These are phyloP conservation scores for Candida neerlandica DNA, from an alignment of 1,139 yeast species.

Conservation along the genomic window DNA sequence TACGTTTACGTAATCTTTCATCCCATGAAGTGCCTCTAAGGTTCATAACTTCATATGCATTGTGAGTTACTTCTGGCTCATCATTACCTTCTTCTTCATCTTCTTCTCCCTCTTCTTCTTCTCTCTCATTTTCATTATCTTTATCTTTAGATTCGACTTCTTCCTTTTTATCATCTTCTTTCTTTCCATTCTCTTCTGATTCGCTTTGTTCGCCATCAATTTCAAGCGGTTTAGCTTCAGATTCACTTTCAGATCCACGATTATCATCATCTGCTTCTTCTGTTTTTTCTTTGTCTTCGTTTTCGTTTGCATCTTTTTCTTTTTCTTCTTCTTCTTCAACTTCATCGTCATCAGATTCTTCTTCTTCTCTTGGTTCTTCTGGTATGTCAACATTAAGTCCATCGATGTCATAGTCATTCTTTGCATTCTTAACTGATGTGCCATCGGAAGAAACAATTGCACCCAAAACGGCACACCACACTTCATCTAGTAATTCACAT, in stretches of 20 bases:
- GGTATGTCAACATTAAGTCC: conserved; percentile 49
- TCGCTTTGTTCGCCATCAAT: conserved; percentile 30
- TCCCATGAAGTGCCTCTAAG: conserved; percentile 74
- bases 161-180: conserved; percentile 19
- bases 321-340: conserved; percentile 16
- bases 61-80: conserved; percentile 33
- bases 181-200: conserved; percentile 17
- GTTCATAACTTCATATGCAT: conserved; percentile 59
- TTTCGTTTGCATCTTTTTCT: conserved; percentile 20
- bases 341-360: conserved; percentile 21
- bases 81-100: conserved; percentile 25
- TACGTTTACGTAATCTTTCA: conserved; percentile 71
- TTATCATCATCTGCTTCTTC: conserved; percentile 21
- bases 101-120: conserved; percentile 30
- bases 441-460: conserved; percentile 44
- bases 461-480: conserved; percentile 66
- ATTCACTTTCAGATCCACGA: conserved; percentile 29
- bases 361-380: conserved; percentile 22
- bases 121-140: conserved; percentile 20
- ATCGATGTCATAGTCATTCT: conserved; percentile 28
- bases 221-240: conserved; percentile 24
- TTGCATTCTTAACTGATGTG: conserved; percentile 27
- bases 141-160: conserved; percentile 30
- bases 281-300: conserved; percentile 16
- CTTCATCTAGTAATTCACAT: conserved; percentile 66